Evolutionary conservation across 1,284 basidiomycete genomes (phyloP).

Genomic region (Amanita bisporigera): DNA sequence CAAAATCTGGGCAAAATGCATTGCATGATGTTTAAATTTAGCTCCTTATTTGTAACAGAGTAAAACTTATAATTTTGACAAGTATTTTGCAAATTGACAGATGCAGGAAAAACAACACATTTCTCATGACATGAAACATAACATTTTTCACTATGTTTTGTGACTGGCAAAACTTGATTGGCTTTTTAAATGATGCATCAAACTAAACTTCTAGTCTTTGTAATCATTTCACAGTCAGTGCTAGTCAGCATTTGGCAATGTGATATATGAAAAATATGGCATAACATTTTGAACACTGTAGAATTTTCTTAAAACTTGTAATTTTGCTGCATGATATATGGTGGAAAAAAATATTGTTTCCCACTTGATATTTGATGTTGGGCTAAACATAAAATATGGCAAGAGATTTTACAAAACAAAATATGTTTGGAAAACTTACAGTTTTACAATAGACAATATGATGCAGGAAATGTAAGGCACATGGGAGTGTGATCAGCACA

Average conservation of each 20-base stretch:
- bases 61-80: constrained; percentile 3
- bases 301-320: neutral
- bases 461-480: too few species aligned
- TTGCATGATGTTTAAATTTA: constrained; percentile 6
- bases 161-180: neutral
- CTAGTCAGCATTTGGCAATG: neutral
- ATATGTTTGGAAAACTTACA: too few species aligned
- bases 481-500: too few species aligned
- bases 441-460: too few species aligned
- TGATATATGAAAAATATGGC: neutral
- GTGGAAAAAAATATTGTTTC: neutral
- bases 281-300: neutral
- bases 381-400: too few species aligned
- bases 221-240: constrained; percentile 32
- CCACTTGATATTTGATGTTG: too few species aligned
- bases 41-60: neutral
- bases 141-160: neutral
- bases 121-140: neutral
- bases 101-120: constrained; percentile 12
- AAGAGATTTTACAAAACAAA: too few species aligned
- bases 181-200: neutral
- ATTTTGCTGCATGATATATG: neutral
- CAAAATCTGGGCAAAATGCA: neutral
- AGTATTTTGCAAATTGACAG: too few species aligned
- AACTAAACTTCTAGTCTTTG: constrained; percentile 44